Conservation (phyloP, 495 filamentous ascomycete species). For the Hamigera avellanea region DNA sequence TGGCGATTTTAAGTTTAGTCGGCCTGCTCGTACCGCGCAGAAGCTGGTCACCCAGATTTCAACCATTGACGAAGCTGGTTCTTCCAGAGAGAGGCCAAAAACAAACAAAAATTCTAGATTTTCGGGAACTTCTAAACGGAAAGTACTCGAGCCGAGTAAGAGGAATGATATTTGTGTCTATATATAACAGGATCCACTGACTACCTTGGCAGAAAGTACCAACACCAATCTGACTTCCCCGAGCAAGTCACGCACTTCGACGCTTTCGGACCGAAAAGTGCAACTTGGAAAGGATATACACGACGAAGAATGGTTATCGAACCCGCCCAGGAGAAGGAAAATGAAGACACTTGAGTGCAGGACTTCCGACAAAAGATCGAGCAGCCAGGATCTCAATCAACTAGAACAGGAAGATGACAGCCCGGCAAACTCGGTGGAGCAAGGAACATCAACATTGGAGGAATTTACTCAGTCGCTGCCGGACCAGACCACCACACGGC, state of each 20-base stretch:
- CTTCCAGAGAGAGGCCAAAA: constrained; percentile 11
- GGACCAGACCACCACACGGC: not conserved
- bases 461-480: constrained; percentile 1
- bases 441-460: constrained; percentile 1
- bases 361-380: too few species aligned
- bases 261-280: constrained; percentile 1
- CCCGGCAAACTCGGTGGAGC: not conserved
- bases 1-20: constrained; percentile 38
- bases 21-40: constrained; percentile 11
- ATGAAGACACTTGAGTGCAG: too few species aligned
- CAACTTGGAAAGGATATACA: not conserved
- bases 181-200: constrained; percentile 9
- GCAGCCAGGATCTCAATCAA: not conserved
- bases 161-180: not conserved
- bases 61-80: constrained; percentile 5
- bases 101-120: constrained; percentile 9
- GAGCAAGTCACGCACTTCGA: constrained; percentile 10
- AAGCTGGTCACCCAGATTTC: constrained; percentile 3
- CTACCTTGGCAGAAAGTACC: constrained; percentile 34
- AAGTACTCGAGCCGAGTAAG: constrained; percentile 51
- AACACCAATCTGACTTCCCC: constrained; percentile 33
- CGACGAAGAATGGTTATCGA: not conserved
- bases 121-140: constrained; percentile 23
- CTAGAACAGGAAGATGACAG: not conserved
- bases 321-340: too few species aligned